Evolutionary conservation across 1,139 yeast genomes (phyloP).

Genomic region (Pneumocystis canis): DNA sequence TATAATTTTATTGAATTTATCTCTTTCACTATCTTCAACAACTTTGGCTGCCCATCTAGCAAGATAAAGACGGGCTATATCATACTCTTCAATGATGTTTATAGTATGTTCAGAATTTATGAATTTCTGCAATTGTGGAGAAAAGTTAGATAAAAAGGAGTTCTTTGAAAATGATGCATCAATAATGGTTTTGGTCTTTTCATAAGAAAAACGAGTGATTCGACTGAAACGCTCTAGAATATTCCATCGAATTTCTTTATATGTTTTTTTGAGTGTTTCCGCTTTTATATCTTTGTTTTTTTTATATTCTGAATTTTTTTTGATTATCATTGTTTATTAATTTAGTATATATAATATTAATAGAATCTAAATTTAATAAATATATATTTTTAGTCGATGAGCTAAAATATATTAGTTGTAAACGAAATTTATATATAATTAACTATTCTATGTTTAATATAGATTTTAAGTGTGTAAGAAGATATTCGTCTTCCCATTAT

Average conservation of each 20-base stretch:
- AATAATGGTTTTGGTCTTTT: conserved; percentile 1
- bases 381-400: not conserved
- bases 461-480: conserved; percentile 39
- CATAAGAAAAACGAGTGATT: conserved; percentile 45
- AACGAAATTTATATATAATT: conserved; percentile 12
- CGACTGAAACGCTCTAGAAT: conserved; percentile 73
- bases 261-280: not conserved
- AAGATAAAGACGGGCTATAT: conserved; percentile 74
- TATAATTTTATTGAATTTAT: conserved; percentile 52
- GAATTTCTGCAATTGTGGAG: conserved; percentile 43
- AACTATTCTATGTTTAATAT: conserved; percentile 54
- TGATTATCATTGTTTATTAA: not conserved
- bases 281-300: not conserved
- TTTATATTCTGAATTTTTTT: not conserved
- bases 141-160: conserved; percentile 53
- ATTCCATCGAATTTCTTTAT: conserved; percentile 58
- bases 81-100: conserved; percentile 76
- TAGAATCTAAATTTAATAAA: not conserved
- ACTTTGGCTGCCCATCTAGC: conserved; percentile 97
- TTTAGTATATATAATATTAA: not conserved
- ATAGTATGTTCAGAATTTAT: conserved; percentile 67
- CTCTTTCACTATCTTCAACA: conserved; percentile 35
- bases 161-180: conserved; percentile 14
- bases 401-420: not conserved
- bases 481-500: conserved; percentile 85